Evolutionary conservation across 345 rosid genomes (phyloP), one percentile per base, ranked within the genome.

Genomic region (Populus nigra): DNA sequence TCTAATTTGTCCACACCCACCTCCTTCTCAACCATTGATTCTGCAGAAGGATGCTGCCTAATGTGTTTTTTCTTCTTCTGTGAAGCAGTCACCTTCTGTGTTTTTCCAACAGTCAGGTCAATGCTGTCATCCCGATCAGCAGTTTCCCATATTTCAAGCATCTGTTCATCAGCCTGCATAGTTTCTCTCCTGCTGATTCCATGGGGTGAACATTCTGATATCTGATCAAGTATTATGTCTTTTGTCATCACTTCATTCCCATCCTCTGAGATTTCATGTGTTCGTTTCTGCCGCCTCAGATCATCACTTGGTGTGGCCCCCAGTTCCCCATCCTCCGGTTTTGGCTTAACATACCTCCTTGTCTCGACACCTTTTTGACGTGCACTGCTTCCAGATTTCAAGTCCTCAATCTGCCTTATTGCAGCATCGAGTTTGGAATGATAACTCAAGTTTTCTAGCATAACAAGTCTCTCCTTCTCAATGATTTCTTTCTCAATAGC

Each of bases 171-270:
- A 57, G 79, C 73, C 79, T 84, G 91, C n/a, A 71, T 35, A 77
- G 89, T 82, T 78, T 84, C 97, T 85, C 93, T 83, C 88, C 88
- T 87, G 81, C 92, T 89, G 71, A 83, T 84, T 67, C 95, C 93
- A 83, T 93, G 85, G 11, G 97, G 89, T 20, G 97, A 92, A 77
- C 90, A 86, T 78, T 92, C 99, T 3, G 98, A 96, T 62, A 87
- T 81, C 84, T 96, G 97, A 84, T 96, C 99, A 2, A 96, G 98
- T 80, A 96, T 83, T 71, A 94, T 94, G 82, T 96, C 99, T 86
- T 96, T 96, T 3, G 98, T 90, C 89, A 91, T 85, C 81, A 90
- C 88, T 69, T 85, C 94, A 35, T 74, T 85, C 73, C 86, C 89
- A 65, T 79, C 91, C 78, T 89, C 83, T 63, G 74, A 79, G 71